These are phyloP conservation scores for Colletotrichum filicis DNA, from an alignment of 2,329 filamentous ascomycete genomes.

Conservation along the genomic window DNA sequence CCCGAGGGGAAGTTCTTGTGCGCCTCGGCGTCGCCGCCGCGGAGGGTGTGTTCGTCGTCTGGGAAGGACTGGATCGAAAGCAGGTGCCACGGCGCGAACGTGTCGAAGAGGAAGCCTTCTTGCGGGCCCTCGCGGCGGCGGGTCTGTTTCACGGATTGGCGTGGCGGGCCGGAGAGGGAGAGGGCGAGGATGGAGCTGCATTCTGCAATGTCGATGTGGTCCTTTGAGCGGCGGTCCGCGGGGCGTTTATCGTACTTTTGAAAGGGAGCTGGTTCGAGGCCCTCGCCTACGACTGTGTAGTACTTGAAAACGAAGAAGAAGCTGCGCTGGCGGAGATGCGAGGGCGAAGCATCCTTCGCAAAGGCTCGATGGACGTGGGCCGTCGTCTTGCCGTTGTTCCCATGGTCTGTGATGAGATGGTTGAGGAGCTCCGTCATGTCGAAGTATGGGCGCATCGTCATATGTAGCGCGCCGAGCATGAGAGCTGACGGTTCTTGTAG, in stretches of 20 bases:
- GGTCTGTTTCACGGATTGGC: constrained; percentile 59
- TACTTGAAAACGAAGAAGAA: constrained; percentile 75
- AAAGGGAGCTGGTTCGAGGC: constrained; percentile 68
- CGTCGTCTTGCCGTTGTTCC: constrained; percentile 54
- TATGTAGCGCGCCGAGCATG: constrained; percentile 68
- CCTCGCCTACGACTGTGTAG: constrained; percentile 68
- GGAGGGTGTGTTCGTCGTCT: constrained; percentile 66
- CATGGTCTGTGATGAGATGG: constrained; percentile 61
- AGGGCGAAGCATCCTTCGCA: constrained; percentile 43
- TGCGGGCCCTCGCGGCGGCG: constrained; percentile 56
- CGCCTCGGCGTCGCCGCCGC: constrained; percentile 61
- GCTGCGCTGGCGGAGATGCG: constrained; percentile 60
- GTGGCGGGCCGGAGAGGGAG: constrained; percentile 62
- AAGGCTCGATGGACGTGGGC: constrained; percentile 64
- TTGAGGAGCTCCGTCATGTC: constrained; percentile 71
- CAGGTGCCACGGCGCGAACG: constrained; percentile 70
- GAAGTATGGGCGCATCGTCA: constrained; percentile 67
- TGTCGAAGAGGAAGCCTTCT: constrained; percentile 65
- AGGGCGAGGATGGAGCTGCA: constrained; percentile 70
- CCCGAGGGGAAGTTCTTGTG: constrained; percentile 68
- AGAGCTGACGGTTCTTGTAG: constrained; percentile 70
- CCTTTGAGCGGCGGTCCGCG: constrained; percentile 47
- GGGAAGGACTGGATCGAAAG: constrained; percentile 69
- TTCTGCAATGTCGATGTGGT: constrained; percentile 69
- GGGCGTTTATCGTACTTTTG: constrained; percentile 64